Percentiles rank a stretch among this genome's conserved stretches.
Conservation (phyloP, 2,329 filamentous ascomycete genomes). For the Fusarium drepaniforme region DNA sequence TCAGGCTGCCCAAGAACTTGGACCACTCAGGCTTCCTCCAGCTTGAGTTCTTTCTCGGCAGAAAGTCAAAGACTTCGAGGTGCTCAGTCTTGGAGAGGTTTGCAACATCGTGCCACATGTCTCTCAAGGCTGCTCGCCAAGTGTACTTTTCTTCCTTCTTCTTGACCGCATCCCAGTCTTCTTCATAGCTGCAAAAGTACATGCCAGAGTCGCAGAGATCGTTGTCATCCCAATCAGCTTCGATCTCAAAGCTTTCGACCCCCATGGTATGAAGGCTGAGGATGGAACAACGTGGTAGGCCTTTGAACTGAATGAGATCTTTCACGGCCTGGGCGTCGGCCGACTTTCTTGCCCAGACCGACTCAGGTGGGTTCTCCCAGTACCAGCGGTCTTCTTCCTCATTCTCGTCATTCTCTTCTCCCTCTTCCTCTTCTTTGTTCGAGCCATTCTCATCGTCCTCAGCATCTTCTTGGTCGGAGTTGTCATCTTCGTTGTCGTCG, state of each 20-base stretch:
- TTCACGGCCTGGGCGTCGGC: neutral
- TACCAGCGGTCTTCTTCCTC: slow-evolving; percentile 2
- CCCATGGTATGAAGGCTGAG: slow-evolving; percentile 2
- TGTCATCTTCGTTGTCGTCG: neutral
- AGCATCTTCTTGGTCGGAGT: neutral
- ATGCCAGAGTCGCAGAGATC: neutral
- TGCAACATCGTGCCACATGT: slow-evolving; percentile 15
- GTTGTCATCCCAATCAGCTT: slow-evolving; percentile 16
- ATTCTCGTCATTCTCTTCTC: neutral
- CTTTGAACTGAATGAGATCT: slow-evolving; percentile 5
- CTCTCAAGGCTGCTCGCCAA: neutral
- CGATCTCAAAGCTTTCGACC: neutral
- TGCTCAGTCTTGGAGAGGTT: neutral
- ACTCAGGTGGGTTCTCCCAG: neutral
- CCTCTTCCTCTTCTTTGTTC: neutral
- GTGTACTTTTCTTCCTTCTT: neutral
- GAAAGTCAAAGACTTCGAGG: neutral
- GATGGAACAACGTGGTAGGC: neutral
- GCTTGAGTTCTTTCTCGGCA: neutral
- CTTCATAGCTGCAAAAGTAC: slow-evolving; percentile 7
- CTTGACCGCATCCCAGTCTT: neutral
- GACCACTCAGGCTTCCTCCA: neutral
- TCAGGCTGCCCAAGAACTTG: neutral
- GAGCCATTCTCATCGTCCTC: neutral
- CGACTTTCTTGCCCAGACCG: slow-evolving; percentile 16